Percentiles rank a stretch among this genome's conserved stretches.
phyloP scores from a whole-genome alignment of 257 asterid species.

The Sherardia arvensis region DNA sequence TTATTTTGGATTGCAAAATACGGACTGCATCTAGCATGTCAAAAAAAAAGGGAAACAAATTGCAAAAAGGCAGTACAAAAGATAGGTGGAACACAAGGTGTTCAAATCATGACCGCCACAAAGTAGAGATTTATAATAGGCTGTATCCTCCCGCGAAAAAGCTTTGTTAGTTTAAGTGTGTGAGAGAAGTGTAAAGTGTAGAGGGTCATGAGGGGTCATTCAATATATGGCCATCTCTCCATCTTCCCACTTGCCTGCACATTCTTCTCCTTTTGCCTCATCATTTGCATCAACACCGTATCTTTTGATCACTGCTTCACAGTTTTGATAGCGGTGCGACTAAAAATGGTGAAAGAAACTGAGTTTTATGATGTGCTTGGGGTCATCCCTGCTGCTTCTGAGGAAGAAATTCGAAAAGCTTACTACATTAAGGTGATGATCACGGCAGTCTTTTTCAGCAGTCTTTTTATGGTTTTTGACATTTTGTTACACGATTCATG shows the following conservation, averaged over 20 bases:
- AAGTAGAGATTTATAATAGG: conserved; percentile 57
- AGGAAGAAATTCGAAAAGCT: conserved; percentile 75
- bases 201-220: conserved; percentile 21
- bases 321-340: neutral
- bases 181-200: conserved; percentile 56
- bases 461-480: neutral
- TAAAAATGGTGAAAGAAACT: conserved; percentile 90
- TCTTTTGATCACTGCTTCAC: neutral
- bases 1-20: too few species aligned
- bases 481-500: neutral
- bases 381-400: conserved; percentile 60
- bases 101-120: conserved; percentile 58
- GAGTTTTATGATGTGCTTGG: conserved; percentile 76
- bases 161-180: conserved; percentile 33
- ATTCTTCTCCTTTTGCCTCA: conserved; percentile 4
- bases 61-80: neutral
- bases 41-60: too few species aligned
- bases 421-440: conserved; percentile 69
- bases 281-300: conserved; percentile 19
- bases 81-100: conserved; percentile 9
- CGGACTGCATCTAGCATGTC: too few species aligned
- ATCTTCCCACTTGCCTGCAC: conserved; percentile 20
- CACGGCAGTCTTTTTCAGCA: neutral
- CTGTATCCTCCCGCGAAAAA: conserved; percentile 67
- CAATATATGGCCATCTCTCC: conserved; percentile 11